These are phyloP conservation scores for Tylopilus felleus DNA, from an alignment of 768 basidiomycete genomes.

Conservation along the genomic window DNA sequence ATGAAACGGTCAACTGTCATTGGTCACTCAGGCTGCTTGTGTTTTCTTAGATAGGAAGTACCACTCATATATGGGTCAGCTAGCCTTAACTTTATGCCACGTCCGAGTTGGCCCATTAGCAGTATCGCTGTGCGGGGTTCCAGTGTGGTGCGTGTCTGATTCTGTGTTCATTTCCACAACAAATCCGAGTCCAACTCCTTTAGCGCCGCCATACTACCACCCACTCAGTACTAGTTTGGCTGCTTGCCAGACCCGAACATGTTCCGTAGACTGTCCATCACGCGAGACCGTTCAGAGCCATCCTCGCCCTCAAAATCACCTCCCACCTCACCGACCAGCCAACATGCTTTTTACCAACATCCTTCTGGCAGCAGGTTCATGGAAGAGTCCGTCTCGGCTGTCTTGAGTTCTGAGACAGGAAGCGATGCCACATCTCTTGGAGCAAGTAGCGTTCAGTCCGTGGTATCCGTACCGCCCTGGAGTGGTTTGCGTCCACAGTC, in stretches of 20 bases:
- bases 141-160: not conserved
- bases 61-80: not conserved
- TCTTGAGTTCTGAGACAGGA: slow-evolving; percentile 27
- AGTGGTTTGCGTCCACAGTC: not conserved
- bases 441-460: slow-evolving; percentile 2
- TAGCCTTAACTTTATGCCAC: not conserved
- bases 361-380: slow-evolving; percentile 29
- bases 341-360: slow-evolving; percentile 8
- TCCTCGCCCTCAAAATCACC: slow-evolving; percentile 12
- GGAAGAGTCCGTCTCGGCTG: slow-evolving; percentile 23
- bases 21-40: not conserved
- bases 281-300: slow-evolving; percentile 6
- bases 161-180: not conserved
- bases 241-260: slow-evolving; percentile 4
- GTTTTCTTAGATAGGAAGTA: not conserved
- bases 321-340: slow-evolving; percentile 14
- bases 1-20: too few species aligned
- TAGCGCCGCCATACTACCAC: not conserved
- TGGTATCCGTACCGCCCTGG: slow-evolving; percentile 1
- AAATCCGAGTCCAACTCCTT: not conserved
- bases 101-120: not conserved
- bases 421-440: slow-evolving; percentile 15
- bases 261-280: slow-evolving; percentile 12
- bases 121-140: not conserved
- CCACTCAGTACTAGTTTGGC: too few species aligned